phyloP scores from a whole-genome alignment of 345 rosid genomes.

The Hibiscus tridactylites region DNA sequence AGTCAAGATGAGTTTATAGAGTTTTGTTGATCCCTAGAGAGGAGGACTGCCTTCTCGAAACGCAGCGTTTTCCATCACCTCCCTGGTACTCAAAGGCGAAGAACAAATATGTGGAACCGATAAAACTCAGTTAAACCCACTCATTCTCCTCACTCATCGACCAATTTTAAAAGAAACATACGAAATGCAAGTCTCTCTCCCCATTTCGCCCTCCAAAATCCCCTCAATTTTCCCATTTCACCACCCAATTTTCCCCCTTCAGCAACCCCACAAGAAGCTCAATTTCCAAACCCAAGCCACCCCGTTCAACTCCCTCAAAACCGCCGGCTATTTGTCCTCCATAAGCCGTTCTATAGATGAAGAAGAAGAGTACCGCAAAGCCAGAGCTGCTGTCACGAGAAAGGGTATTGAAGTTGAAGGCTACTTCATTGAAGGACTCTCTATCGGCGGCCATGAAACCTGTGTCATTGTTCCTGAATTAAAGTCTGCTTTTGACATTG shows the following conservation, averaged over 20 bases:
- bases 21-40: too few species aligned
- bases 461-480: slow-evolving; percentile 82
- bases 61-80: background rate
- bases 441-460: slow-evolving; percentile 85
- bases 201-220: slow-evolving; percentile 28
- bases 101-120: background rate
- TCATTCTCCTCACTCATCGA: background rate
- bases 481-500: slow-evolving; percentile 90
- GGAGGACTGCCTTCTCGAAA: background rate
- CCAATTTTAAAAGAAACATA: background rate
- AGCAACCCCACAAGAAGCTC: slow-evolving; percentile 11
- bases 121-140: slow-evolving; percentile 8
- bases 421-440: slow-evolving; percentile 67
- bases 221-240: slow-evolving; percentile 33
- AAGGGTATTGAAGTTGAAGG: slow-evolving; percentile 74
- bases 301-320: slow-evolving; percentile 26
- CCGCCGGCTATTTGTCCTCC: slow-evolving; percentile 50
- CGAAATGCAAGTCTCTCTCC: slow-evolving; percentile 37
- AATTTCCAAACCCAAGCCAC: slow-evolving; percentile 24
- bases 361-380: slow-evolving; percentile 81
- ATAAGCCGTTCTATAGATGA: slow-evolving; percentile 71
- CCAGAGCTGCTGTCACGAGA: slow-evolving; percentile 71
- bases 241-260: slow-evolving; percentile 1
- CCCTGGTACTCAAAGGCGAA: background rate
- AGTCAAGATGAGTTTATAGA: too few species aligned